Evolutionary conservation across 805 yeast genomes (phyloP).

Genomic region (Ogataea saltuana): DNA sequence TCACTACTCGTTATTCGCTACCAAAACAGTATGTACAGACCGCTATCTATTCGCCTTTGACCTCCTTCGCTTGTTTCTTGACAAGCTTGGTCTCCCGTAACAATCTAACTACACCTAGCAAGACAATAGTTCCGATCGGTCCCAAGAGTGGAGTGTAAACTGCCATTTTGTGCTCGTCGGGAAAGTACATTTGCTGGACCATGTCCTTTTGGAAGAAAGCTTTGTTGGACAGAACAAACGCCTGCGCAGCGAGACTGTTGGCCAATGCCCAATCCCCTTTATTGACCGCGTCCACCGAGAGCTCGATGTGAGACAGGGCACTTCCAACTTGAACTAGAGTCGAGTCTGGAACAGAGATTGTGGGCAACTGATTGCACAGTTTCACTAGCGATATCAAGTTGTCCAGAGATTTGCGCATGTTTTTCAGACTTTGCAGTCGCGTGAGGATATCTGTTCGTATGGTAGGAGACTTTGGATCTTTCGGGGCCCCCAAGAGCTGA

Average conservation of each 20-base stretch:
- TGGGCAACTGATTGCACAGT: slow-evolving; percentile 64
- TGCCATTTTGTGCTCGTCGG: slow-evolving; percentile 93
- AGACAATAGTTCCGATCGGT: slow-evolving; percentile 69
- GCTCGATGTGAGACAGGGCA: slow-evolving; percentile 46
- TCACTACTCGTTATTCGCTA: no score
- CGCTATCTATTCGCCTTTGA: no score
- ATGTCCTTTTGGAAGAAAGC: slow-evolving; percentile 94
- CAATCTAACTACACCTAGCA: slow-evolving; percentile 51
- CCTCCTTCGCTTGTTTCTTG: slow-evolving; percentile 1
- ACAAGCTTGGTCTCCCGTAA: slow-evolving; percentile 11
- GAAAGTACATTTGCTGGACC: slow-evolving; percentile 94
- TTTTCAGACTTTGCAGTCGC: slow-evolving; percentile 57
- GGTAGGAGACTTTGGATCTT: slow-evolving; percentile 54
- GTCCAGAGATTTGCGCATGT: slow-evolving; percentile 62
- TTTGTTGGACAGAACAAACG: slow-evolving; percentile 58
- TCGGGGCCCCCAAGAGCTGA: slow-evolving; percentile 69
- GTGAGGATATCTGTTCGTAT: slow-evolving; percentile 66
- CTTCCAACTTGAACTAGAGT: slow-evolving; percentile 59
- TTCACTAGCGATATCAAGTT: slow-evolving; percentile 73
- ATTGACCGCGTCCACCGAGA: slow-evolving; percentile 37
- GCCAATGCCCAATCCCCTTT: slow-evolving; percentile 40
- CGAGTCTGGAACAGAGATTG: slow-evolving; percentile 79
- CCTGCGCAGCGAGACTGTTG: slow-evolving; percentile 46
- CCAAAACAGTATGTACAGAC: no score
- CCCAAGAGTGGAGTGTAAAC: slow-evolving; percentile 90